Percentiles rank a stretch among this genome's conserved stretches.
Conservation (phyloP, 495 filamentous ascomycete species). For the Penicillium tannophilum region DNA sequence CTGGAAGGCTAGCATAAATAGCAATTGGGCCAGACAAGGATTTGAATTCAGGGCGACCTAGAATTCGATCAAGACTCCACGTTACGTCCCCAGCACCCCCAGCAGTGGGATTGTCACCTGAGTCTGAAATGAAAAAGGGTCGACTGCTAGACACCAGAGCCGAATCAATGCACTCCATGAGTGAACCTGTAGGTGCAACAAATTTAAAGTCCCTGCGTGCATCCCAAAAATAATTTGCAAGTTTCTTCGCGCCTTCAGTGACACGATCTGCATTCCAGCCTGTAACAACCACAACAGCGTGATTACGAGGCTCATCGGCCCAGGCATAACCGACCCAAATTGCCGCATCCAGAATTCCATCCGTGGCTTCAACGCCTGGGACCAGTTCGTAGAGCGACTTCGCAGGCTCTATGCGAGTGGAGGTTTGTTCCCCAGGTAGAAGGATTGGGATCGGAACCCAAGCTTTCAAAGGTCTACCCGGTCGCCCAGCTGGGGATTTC, state of each 20-base stretch:
- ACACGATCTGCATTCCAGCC: slow-evolving; percentile 49
- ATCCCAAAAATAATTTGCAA: slow-evolving; percentile 56
- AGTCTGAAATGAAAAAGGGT: slow-evolving; percentile 62
- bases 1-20: slow-evolving; percentile 61
- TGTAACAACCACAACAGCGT: slow-evolving; percentile 54
- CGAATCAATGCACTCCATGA: slow-evolving; percentile 49
- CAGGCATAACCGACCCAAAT: slow-evolving; percentile 64
- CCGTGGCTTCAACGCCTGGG: slow-evolving; percentile 41
- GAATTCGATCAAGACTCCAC: slow-evolving; percentile 51
- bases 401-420: slow-evolving; percentile 57
- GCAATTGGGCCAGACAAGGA: slow-evolving; percentile 40
- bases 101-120: slow-evolving; percentile 60
- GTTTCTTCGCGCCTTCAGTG: slow-evolving; percentile 39
- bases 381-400: slow-evolving; percentile 55
- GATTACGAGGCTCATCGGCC: slow-evolving; percentile 60
- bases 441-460: slow-evolving; percentile 58
- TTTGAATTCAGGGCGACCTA: slow-evolving; percentile 51
- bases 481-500: not conserved
- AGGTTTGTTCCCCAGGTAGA: slow-evolving; percentile 60
- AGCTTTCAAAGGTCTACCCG: slow-evolving; percentile 50
- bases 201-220: slow-evolving; percentile 51
- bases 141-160: slow-evolving; percentile 46
- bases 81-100: slow-evolving; percentile 60
- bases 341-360: slow-evolving; percentile 53
- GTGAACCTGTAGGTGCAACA: slow-evolving; percentile 55